phyloP scores from a whole-genome alignment of 768 basidiomycete genomes.

The Rubroboletus satanas region DNA sequence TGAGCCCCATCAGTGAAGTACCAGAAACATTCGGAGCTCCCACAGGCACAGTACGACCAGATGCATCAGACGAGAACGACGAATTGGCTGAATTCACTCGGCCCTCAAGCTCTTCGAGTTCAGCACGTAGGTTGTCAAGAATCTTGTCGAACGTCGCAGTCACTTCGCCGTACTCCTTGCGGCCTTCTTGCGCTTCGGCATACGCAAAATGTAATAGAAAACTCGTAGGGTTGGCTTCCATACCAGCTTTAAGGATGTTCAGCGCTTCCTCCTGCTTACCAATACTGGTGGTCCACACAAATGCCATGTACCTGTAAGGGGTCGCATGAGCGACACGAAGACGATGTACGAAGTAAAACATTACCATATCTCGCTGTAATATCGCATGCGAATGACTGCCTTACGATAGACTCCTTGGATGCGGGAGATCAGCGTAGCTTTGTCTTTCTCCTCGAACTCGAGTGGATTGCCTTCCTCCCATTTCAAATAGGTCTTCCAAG shows the following conservation, averaged over 20 bases:
- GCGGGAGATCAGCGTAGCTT: constrained; percentile 57
- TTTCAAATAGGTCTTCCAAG: constrained; percentile 90
- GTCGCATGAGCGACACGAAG: constrained; percentile 12
- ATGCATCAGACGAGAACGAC: constrained; percentile 37
- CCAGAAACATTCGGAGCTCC: constrained; percentile 18
- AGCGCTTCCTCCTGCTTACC: constrained; percentile 81
- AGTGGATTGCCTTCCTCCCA: constrained; percentile 96
- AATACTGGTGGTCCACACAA: constrained; percentile 70
- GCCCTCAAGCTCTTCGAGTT: constrained; percentile 60
- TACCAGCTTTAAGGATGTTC: constrained; percentile 74
- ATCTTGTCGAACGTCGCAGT: constrained; percentile 73
- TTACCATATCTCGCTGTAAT: constrained; percentile 93
- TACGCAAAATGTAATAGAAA: constrained; percentile 90
- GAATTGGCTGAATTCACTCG: constrained; percentile 37
- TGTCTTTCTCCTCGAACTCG: constrained; percentile 85
- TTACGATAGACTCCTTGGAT: constrained; percentile 84
- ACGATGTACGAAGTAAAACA: constrained; percentile 10
- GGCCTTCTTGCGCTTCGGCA: constrained; percentile 66
- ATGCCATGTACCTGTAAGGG: constrained; percentile 81
- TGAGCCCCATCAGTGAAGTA: constrained; percentile 8
- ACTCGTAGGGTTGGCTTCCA: constrained; percentile 86
- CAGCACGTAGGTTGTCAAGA: constrained; percentile 56
- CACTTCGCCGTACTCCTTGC: constrained; percentile 62
- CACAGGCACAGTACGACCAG: constrained; percentile 25
- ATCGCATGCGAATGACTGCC: constrained; percentile 88